phyloP scores from a whole-genome alignment of 331 rosid genomes.

The Rhamnella rubrinervis region DNA sequence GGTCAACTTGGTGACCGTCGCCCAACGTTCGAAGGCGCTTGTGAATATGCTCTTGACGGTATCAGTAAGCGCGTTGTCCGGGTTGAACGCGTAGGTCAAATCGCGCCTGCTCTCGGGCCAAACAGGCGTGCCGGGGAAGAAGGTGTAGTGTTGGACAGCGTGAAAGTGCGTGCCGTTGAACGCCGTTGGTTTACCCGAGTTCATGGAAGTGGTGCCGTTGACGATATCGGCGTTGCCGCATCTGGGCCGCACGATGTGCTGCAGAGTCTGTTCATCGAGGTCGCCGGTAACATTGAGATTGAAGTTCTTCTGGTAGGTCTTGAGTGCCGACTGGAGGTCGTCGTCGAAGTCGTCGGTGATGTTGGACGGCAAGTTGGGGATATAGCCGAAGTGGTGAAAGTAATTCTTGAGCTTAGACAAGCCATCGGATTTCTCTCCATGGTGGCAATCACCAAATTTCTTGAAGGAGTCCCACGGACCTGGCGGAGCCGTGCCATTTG shows the following conservation, averaged over 20 bases:
- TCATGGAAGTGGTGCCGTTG: slow-evolving; percentile 64
- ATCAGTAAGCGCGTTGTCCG: slow-evolving; percentile 39
- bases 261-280: slow-evolving; percentile 50
- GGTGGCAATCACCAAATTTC: slow-evolving; percentile 51
- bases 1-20: slow-evolving; percentile 53
- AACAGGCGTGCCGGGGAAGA: slow-evolving; percentile 52
- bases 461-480: slow-evolving; percentile 61
- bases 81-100: slow-evolving; percentile 63
- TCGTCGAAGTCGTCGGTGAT: slow-evolving; percentile 73
- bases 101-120: slow-evolving; percentile 58
- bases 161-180: slow-evolving; percentile 33
- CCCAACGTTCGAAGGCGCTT: slow-evolving; percentile 61
- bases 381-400: slow-evolving; percentile 71
- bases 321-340: slow-evolving; percentile 45
- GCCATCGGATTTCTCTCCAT: slow-evolving; percentile 48
- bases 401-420: slow-evolving; percentile 61
- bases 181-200: slow-evolving; percentile 43
- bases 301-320: slow-evolving; percentile 70
- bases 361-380: slow-evolving; percentile 34
- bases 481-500: not conserved
- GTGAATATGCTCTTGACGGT: slow-evolving; percentile 48
- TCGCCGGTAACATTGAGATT: slow-evolving; percentile 81
- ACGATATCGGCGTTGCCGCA: slow-evolving; percentile 78
- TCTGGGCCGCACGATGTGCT: slow-evolving; percentile 46
- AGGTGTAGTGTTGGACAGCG: slow-evolving; percentile 65